Evolutionary conservation across 768 basidiomycete species (phyloP).

Genomic region (Mycena pura): DNA sequence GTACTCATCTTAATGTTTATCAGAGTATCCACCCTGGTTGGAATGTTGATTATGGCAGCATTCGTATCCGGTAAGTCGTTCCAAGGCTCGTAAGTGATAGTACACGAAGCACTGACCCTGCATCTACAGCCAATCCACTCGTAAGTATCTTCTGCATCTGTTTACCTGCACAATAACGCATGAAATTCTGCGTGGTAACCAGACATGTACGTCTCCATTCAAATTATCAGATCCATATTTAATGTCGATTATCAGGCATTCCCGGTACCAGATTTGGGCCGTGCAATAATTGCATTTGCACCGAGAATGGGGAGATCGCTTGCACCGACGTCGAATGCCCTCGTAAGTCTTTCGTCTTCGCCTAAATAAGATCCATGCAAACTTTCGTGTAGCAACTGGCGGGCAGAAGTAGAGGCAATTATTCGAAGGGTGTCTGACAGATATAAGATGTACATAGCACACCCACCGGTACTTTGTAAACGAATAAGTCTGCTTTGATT

Average conservation of each 20-base stretch:
- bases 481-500: conserved; percentile 2
- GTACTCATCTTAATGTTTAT: conserved; percentile 1
- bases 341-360: conserved; percentile 6
- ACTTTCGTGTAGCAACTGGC: neutral
- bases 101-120: conserved; percentile 1
- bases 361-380: conserved; percentile 1
- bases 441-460: conserved; percentile 1
- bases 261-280: conserved; percentile 8
- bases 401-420: conserved; percentile 1
- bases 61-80: conserved; percentile 7
- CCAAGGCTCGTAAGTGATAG: neutral
- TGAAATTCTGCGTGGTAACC: conserved; percentile 3
- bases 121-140: neutral
- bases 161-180: neutral
- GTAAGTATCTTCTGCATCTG: conserved; percentile 3
- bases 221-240: neutral
- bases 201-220: conserved; percentile 6
- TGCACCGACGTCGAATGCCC: conserved; percentile 7
- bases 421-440: conserved; percentile 1
- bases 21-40: conserved; percentile 8
- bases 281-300: conserved; percentile 13
- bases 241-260: conserved; percentile 5
- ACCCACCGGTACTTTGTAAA: conserved; percentile 1
- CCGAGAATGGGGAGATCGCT: conserved; percentile 1
- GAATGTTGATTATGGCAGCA: conserved; percentile 5